A percentile compares a stretch with the other conserved stretches of the same genome.
These are phyloP conservation scores for Colletotrichum tamarilloi DNA, from an alignment of 2,329 filamentous ascomycete species.

Conservation along the genomic window DNA sequence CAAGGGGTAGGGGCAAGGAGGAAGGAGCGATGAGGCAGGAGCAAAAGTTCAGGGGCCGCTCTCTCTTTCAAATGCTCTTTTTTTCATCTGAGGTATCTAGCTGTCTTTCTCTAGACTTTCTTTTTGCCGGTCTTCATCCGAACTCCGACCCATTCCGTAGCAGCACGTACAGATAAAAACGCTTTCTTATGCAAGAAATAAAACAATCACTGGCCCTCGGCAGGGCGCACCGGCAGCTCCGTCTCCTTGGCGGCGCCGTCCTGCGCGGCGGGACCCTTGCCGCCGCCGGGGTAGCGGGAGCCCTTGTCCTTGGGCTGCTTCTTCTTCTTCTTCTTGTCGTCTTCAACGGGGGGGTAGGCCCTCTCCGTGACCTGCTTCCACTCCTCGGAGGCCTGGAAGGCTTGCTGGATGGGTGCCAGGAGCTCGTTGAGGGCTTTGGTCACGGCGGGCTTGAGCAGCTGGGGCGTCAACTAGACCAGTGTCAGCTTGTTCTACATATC, in stretches of 20 bases:
- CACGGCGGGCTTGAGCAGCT: conserved; percentile 88
- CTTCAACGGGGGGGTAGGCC: conserved; percentile 79
- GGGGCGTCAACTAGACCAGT: conserved; percentile 73
- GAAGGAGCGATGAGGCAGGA: background rate
- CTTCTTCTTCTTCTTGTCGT: conserved; percentile 74
- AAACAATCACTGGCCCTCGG: conserved; percentile 22
- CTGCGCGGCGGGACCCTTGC: conserved; percentile 25
- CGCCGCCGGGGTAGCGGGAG: conserved; percentile 66
- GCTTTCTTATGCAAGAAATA: conserved; percentile 17
- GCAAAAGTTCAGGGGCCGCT: background rate
- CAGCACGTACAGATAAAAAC: conserved; percentile 30
- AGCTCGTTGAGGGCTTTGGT: conserved; percentile 78
- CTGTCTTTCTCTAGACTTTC: conserved; percentile 29
- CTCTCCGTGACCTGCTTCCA: conserved; percentile 81
- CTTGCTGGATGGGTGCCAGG: conserved; percentile 80
- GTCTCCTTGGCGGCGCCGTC: conserved; percentile 32
- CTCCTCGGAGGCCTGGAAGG: conserved; percentile 76
- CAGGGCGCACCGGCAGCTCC: conserved; percentile 30
- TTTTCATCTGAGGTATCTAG: conserved; percentile 31
- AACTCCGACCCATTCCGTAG: conserved; percentile 32
- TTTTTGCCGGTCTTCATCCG: conserved; percentile 30
- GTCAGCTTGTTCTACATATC: conserved; percentile 25
- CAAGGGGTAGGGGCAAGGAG: background rate
- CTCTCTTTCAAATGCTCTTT: conserved; percentile 20
- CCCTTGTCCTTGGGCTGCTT: conserved; percentile 85